Evolutionary conservation across 192 early-diverging fungal genomes (phyloP), one percentile per base, ranked within the genome.

Genomic region (Coemansia sp.): DNA sequence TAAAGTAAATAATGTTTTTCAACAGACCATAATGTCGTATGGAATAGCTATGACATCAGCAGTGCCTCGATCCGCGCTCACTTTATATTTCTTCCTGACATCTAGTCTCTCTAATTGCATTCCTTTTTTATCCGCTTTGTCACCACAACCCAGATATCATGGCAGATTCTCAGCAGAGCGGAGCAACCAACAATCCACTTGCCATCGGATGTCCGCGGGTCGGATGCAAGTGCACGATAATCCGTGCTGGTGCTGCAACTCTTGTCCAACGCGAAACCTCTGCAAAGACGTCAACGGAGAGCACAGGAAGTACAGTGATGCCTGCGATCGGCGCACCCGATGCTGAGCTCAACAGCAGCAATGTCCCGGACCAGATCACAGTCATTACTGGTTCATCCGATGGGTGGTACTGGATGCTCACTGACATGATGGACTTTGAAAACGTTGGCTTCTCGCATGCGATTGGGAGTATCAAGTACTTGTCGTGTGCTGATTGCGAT

Each of bases 401-500:
- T 25, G 52, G 52, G 30, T 78, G 69, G 36, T 91, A 81, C 55
- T 89, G 87, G 88, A 57, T 62, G 53, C 63, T 92, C 23, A 37
- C 57, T 2, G 74, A 89, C 37, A 84, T 91, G 82, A 86, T 91
- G 84, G 75, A 84, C 10, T 91, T 91, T 70, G 90, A 92, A 47
- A 92, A 92, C 67, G 80, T 89, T 56, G 88, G 87, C 20, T 86
- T 92, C 59, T 86, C 86, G 13, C 86, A 87, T 30, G 79, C 73
- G 14, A 59, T 85, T 2, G 79, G 58, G 4, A 84, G 81, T 13
- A 60, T 79, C 30, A 88, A 89, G 62, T 90, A 84, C 64, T 65
- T 92, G 13, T 87, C 85, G 3, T 92, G 90, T 56, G 87, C 90
- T 20, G 87, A 89, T 58, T 92, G 90, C 65, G 88, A 92, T 72